Evolutionary conservation across 345 rosid species (phyloP), one percentile per base, ranked within the genome.

Genomic region (Pistacia atlantica): DNA sequence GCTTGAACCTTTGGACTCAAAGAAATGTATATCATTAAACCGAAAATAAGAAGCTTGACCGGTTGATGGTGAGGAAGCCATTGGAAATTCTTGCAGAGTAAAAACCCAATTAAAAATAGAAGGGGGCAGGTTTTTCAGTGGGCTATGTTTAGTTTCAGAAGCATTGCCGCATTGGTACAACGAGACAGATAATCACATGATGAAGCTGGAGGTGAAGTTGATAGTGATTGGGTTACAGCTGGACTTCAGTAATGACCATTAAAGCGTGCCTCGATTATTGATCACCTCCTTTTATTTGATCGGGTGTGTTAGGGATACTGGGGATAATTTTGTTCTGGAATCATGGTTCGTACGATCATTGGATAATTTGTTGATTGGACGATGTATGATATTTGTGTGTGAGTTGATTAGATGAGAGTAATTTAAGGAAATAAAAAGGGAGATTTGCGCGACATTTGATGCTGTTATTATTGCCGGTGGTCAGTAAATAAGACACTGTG

Each of bases 201-300:
- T 18, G 65, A 13, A 25, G 20, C 31, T 35, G 77, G 64, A 56
- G 55, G 33, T 25, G 42, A 16, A 8, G 58, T 69, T 73, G 78
- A 69, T 66, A 49, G 68, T 83, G 87, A 74, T 69, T 86, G 88
- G 83, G 77, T 77, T 83, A 80, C 92, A 87, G 92, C 87, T 90
- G 84, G 82, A 86, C 18, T 58, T 76, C 79, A 69, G 85, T 81
- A 81, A 82, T 87, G 89, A 54, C 74, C 83, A 68, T 75, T 64
- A 81, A 79, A 79, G 89, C 80, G 78, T 77, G 81, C 73, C 78
- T 69, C 79, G 68, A 71, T 72, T 61, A 37, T 83, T 33, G 81
- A 59, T 75, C 60, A 2, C 38, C 77, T 46, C 7, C 37, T 5
- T 0, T 6, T 0, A 0, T 57, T 8, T 65, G 52, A 16, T 72